Evolutionary conservation across 345 rosid genomes (phyloP).

Genomic region (Gossypium longicalyx): DNA sequence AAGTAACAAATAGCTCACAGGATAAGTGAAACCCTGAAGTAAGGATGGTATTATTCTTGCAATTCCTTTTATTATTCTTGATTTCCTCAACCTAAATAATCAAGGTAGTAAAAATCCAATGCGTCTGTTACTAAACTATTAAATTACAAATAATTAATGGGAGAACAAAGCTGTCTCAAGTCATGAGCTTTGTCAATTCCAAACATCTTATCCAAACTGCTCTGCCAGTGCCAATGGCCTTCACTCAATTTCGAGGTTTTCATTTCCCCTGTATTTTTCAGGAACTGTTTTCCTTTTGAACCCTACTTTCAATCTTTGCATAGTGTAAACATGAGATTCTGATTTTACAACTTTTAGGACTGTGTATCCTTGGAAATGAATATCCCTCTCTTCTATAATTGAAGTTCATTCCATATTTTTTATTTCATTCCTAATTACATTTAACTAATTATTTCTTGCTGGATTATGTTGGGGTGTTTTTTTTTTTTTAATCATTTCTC

Average conservation of each 20-base stretch:
- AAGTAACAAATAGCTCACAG: neutral
- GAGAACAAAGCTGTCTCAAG: neutral
- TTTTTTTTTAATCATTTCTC: neutral
- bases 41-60: no score
- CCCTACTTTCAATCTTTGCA: neutral
- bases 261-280: neutral
- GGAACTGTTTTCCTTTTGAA: neutral
- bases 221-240: neutral
- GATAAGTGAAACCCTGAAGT: neutral
- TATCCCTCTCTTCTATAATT: no score
- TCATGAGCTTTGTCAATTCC: neutral
- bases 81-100: no score
- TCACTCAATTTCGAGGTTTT: neutral
- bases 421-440: no score
- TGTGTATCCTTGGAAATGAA: neutral
- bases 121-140: slow-evolving; percentile 7
- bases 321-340: neutral
- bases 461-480: neutral
- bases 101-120: neutral
- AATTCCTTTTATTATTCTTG: no score
- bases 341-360: neutral
- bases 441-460: neutral
- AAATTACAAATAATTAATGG: neutral
- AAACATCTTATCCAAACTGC: neutral
- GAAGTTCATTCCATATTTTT: neutral